phyloP scores from a whole-genome alignment of 2,329 filamentous ascomycete species.

The Monosporascus cannonballus region DNA sequence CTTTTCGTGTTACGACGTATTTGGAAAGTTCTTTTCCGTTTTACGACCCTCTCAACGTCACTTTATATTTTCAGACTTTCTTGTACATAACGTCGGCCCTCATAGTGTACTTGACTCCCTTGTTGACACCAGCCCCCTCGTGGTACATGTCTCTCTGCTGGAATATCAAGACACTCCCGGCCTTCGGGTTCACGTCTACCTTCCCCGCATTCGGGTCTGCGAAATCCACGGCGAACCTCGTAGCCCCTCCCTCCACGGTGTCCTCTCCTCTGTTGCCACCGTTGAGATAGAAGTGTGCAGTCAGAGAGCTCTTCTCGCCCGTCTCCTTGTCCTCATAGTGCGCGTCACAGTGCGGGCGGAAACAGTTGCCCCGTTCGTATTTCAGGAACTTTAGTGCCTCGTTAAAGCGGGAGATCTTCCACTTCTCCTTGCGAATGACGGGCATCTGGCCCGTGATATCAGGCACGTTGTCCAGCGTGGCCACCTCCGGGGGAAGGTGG shows the following conservation, averaged over 20 bases:
- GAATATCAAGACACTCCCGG: slow-evolving; percentile 11
- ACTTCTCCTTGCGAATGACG: slow-evolving; percentile 8
- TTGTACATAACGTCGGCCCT: slow-evolving; percentile 12
- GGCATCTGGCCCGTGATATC: slow-evolving; percentile 10
- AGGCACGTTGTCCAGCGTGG: slow-evolving; percentile 7
- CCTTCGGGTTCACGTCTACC: slow-evolving; percentile 8
- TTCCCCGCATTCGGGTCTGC: slow-evolving; percentile 4
- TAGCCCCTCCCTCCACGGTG: slow-evolving; percentile 10
- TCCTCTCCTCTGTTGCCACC: slow-evolving; percentile 1
- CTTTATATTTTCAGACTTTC: not conserved
- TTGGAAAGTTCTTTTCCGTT: not conserved
- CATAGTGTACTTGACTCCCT: slow-evolving; percentile 12
- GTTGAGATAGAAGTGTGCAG: slow-evolving; percentile 10
- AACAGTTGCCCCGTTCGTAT: slow-evolving; percentile 10
- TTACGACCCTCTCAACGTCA: not conserved
- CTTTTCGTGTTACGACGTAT: not conserved
- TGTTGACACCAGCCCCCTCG: slow-evolving; percentile 8
- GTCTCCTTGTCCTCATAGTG: slow-evolving; percentile 3
- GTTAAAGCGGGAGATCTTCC: slow-evolving; percentile 6
- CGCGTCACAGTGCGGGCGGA: slow-evolving; percentile 9
- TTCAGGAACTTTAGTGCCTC: slow-evolving; percentile 11
- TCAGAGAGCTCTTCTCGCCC: slow-evolving; percentile 7
- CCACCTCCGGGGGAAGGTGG: slow-evolving; percentile 6
- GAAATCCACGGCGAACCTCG: slow-evolving; percentile 8
- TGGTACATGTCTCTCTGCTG: slow-evolving; percentile 14